Conservation (phyloP, 192 early-diverging fungal species). For the Martensiomyces pterosporus region DNA sequence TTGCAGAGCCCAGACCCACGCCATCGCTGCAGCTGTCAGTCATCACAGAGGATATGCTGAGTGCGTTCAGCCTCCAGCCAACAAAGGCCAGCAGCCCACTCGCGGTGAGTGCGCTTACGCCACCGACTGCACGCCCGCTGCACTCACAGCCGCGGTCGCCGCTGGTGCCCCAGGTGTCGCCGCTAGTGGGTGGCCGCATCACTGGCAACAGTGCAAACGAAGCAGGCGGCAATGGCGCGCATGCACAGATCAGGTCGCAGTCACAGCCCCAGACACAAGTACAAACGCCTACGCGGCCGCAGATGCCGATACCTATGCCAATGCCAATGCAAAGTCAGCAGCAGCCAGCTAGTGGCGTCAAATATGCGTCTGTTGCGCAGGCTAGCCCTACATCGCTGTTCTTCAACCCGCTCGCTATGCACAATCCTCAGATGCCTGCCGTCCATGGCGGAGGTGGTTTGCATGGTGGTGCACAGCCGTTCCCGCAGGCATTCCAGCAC, state of each 20-base stretch:
- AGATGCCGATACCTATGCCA: neutral
- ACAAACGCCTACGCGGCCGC: neutral
- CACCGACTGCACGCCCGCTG: neutral
- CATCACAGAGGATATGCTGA: conserved; percentile 30
- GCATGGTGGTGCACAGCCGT: conserved; percentile 8
- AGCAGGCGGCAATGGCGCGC: too few species aligned
- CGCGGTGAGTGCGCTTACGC: neutral
- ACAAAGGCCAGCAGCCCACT: conserved; percentile 4
- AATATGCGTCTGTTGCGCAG: neutral
- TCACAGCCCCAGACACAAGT: neutral
- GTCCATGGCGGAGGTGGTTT: too few species aligned
- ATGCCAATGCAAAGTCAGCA: neutral
- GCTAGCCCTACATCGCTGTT: conserved; percentile 4
- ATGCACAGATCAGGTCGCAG: too few species aligned
- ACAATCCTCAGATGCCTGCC: too few species aligned
- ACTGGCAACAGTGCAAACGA: too few species aligned
- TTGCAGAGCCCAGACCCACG: neutral
- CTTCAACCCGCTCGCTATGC: conserved; percentile 1
- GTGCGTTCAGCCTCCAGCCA: conserved; percentile 22
- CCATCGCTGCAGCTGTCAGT: conserved; percentile 11
- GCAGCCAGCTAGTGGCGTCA: neutral
- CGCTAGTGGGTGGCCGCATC: too few species aligned
- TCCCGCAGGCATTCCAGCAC: conserved; percentile 23
- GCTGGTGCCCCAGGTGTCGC: too few species aligned
- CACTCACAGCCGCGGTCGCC: conserved; percentile 20